Percentiles rank a stretch among this genome's conserved stretches.
phyloP scores from a whole-genome alignment of 371 early-diverging fungal genomes.

The Gilbertella persicaria region DNA sequence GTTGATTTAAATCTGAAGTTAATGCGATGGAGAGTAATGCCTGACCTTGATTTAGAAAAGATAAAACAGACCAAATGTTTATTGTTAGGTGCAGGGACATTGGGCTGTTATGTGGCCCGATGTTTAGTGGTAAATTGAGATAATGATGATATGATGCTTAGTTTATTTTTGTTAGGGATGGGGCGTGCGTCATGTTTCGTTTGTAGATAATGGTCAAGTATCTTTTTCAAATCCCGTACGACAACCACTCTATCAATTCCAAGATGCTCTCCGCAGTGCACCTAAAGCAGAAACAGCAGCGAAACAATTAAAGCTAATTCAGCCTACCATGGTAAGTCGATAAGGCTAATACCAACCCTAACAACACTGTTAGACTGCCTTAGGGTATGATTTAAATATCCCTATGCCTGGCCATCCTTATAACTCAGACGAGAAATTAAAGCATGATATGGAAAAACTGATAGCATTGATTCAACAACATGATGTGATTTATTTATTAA shows the following conservation, averaged over 20 bases:
- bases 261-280: constrained; percentile 79
- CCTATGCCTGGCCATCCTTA: constrained; percentile 91
- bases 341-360: no score
- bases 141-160: background rate
- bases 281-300: constrained; percentile 90
- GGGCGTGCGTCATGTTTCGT: constrained; percentile 92
- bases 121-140: constrained; percentile 57
- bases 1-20: constrained; percentile 92
- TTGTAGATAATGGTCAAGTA: constrained; percentile 91
- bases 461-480: constrained; percentile 67
- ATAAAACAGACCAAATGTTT: constrained; percentile 77
- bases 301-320: constrained; percentile 66
- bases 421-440: constrained; percentile 40
- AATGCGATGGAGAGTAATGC: constrained; percentile 94
- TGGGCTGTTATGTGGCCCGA: constrained; percentile 93
- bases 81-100: constrained; percentile 93
- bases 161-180: constrained; percentile 66
- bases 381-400: constrained; percentile 72
- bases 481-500: constrained; percentile 88
- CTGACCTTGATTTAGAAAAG: constrained; percentile 80
- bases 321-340: constrained; percentile 74
- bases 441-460: constrained; percentile 58
- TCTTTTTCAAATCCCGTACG: constrained; percentile 96
- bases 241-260: constrained; percentile 90
- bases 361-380: constrained; percentile 52